These are phyloP conservation scores for Flaveria ramosissima DNA, from an alignment of 129 eudicot species.

Conservation along the genomic window DNA sequence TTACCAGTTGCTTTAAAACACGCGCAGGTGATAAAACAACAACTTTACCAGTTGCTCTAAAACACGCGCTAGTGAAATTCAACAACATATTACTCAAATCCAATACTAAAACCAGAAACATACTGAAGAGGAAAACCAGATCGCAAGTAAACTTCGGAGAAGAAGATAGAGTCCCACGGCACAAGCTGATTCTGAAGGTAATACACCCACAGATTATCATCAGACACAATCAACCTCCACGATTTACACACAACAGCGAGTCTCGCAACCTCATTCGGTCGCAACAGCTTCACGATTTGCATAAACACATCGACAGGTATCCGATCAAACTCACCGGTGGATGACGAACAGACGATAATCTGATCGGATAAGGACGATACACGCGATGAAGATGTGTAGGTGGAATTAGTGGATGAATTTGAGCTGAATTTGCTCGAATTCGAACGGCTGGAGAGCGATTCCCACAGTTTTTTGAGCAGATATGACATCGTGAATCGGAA, in stretches of 20 bases:
- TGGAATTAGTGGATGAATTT: slow-evolving; percentile 16
- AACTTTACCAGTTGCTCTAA: no score
- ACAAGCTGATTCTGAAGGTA: slow-evolving; percentile 57
- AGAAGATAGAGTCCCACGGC: slow-evolving; percentile 71
- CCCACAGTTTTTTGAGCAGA: slow-evolving; percentile 52
- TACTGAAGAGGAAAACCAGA: slow-evolving; percentile 69
- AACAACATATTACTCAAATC: neutral
- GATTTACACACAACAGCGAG: slow-evolving; percentile 58
- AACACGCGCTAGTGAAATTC: no score
- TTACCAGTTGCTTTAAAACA: no score
- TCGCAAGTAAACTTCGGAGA: slow-evolving; percentile 65
- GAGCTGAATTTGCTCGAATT: slow-evolving; percentile 9
- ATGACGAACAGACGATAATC: slow-evolving; percentile 35
- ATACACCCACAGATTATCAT: slow-evolving; percentile 66
- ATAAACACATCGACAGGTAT: slow-evolving; percentile 67
- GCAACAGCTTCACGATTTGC: slow-evolving; percentile 53
- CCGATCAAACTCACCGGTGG: slow-evolving; percentile 66
- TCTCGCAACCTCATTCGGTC: slow-evolving; percentile 62
- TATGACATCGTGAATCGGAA: slow-evolving; percentile 32
- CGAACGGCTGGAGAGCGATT: slow-evolving; percentile 52
- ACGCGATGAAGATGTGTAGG: slow-evolving; percentile 11
- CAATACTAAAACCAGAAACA: slow-evolving; percentile 12
- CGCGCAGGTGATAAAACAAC: no score
- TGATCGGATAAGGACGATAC: slow-evolving; percentile 29
- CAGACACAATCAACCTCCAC: slow-evolving; percentile 59